These are phyloP conservation scores for Pseudogymnoascus verrucosus DNA, from an alignment of 2,329 filamentous ascomycete genomes.

Conservation along the genomic window DNA sequence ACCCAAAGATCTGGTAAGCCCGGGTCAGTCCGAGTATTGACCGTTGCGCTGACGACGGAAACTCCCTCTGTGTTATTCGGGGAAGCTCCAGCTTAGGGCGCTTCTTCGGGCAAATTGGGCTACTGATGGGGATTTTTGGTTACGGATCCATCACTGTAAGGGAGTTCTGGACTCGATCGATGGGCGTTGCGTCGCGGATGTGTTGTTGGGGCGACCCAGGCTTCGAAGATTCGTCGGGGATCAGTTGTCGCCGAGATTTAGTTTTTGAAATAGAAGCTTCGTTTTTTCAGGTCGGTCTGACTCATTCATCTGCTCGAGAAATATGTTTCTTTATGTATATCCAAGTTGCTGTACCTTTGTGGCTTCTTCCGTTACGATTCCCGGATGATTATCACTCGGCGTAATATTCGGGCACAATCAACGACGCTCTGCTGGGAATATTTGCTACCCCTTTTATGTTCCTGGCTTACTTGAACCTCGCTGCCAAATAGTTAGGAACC, in stretches of 20 bases:
- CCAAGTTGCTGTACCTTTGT: neutral
- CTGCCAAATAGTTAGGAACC: neutral
- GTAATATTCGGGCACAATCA: neutral
- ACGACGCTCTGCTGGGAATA: neutral
- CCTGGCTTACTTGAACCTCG: neutral
- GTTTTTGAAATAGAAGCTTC: neutral
- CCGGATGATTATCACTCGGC: neutral
- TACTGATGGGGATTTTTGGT: neutral
- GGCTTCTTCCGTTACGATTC: neutral
- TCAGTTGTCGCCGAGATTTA: neutral
- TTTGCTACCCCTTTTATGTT: neutral
- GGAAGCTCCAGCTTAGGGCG: neutral
- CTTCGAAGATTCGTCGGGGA: neutral
- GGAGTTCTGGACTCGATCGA: neutral
- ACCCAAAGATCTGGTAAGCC: neutral
- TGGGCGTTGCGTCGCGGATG: neutral
- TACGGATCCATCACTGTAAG: neutral
- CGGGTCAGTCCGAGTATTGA: constrained; percentile 4
- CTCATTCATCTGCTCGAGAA: neutral
- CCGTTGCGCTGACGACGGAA: constrained; percentile 6
- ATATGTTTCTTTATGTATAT: neutral
- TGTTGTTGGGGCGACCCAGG: neutral
- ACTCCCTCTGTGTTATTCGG: neutral
- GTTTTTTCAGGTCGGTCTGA: neutral
- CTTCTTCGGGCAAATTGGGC: neutral